Evolutionary conservation across 805 yeast genomes (phyloP), one percentile per base, ranked within the genome.

Genomic region (Metschnikowia lachancei): DNA sequence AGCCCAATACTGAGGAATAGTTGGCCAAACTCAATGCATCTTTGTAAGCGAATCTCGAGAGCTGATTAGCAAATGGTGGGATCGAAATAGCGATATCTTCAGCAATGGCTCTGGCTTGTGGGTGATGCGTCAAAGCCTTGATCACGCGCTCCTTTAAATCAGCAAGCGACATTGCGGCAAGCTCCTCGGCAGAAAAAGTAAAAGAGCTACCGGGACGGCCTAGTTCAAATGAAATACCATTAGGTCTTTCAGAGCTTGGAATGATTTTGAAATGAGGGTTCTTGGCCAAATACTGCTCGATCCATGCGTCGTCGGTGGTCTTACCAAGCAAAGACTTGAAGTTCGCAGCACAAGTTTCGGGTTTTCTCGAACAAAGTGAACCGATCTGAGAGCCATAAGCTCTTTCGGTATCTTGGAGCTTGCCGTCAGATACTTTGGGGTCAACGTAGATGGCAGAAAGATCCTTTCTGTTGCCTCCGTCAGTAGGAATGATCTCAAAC

Each of bases 391-490:
- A 78, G 3, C 97, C 97, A 61, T 82, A 89, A 1, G 80, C 69
- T 56, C 98, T 76, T 59, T 86, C 92, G 13, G 85, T 49, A 19
- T 75, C 82, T 24, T 70, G 70, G 5, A 67, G 56, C 14, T 53
- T 52, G 0, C 54, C 67, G 18, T 44, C 44, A 45, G 64, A 58
- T 35, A 46, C 63, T 6, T 41, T 31, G 1, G 70, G 63, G 42
- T 82, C 77, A 50, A 91, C 72, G 0, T 87, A 83, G 11, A 94
- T 56, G 1, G 95, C 97, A 3, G 91, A 77, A 4, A 83, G 72
- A 58, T 92, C 98, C 63, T 94, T 94, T 47, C 99, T 76, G 66
- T 90, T 88, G 2, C 96, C 85, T 58, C 94, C 98, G 20, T 88
- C 84, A 3, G 97, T 88, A 51, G 94, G 70, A 12, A 94, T 84